Conservation (phyloP, 768 basidiomycete species). For the Hortiboletus campestris region DNA sequence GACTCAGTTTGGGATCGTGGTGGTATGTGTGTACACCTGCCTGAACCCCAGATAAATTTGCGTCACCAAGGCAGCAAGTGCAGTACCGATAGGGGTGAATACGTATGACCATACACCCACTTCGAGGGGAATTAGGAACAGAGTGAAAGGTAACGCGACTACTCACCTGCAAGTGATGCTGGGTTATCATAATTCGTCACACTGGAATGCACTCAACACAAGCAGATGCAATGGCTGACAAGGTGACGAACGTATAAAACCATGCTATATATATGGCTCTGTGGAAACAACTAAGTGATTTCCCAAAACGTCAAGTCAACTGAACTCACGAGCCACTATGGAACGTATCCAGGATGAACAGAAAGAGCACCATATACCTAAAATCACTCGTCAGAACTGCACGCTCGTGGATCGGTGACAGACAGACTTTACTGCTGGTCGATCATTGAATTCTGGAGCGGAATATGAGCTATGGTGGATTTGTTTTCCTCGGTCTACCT, state of each 20-base stretch:
- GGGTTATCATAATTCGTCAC: constrained; percentile 14
- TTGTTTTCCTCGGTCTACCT: neutral
- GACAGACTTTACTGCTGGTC: constrained; percentile 4
- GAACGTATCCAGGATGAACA: constrained; percentile 19
- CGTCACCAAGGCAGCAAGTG: constrained; percentile 48
- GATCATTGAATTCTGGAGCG: constrained; percentile 14
- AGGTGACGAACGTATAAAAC: constrained; percentile 12
- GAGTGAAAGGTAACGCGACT: neutral
- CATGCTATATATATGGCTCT: constrained; percentile 23
- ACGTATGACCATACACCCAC: constrained; percentile 50
- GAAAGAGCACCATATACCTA: no score
- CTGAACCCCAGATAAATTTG: constrained; percentile 49
- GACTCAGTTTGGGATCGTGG: neutral
- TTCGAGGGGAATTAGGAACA: constrained; percentile 12
- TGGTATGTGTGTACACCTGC: constrained; percentile 21
- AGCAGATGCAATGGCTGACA: no score
- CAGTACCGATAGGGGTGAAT: constrained; percentile 47
- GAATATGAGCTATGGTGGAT: neutral
- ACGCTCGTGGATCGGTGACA: neutral
- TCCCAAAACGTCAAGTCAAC: no score
- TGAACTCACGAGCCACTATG: constrained; percentile 19
- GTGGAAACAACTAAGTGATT: neutral
- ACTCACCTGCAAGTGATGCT: constrained; percentile 6
- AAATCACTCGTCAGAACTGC: neutral
- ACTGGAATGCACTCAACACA: neutral